Base-by-base conservation (phyloP, 179 eudicot species). In the Silene vulgaris region DNA sequence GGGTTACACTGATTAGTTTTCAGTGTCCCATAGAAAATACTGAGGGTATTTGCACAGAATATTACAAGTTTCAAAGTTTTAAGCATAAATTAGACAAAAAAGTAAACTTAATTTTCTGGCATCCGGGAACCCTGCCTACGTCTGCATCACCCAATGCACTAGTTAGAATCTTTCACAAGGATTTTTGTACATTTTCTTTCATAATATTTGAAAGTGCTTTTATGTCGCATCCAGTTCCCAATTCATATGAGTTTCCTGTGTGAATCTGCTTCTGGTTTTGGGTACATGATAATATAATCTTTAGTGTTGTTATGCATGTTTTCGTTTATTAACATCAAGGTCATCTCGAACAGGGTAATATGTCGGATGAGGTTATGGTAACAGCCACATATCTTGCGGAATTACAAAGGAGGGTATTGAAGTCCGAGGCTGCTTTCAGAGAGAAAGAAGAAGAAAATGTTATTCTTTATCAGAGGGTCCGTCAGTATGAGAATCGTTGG, bases 401-500 rank as follows among this genome's bases (percentile, higher is more conserved):
- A 80, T 76, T 95, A 32, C 99, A 95, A 71, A 92, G 96, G 3
- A 88, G 97, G 3, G 93, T 95, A 75, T 88, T 95, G 37, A 89
- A 90, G 81, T 89, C 99, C 0, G 99, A 95, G 81, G 95, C 95
- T 23, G 88, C 89, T 61, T 87, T 90, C 29, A 82, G 93, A 66
- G 96, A 92, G 75, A 95, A 88, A 82, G 95, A 90, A 69, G 99
- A 89, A 80, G 97, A 95, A 77, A 95, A 90, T 16, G 97, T 90
- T 79, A 89, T 90, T 78, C 97, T 95, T 75, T 91, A 90, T 78
- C 99, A 90, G 73, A 84, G 96, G 62, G 84, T 95, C 29, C 95
- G 91, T 21, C 97, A 95, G 82, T 95, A 92, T 20, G 99, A 95
- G 74, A 90, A 80, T 76, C 91, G 97, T 1, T 95, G 99, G 99